A percentile compares a stretch with the other conserved stretches of the same genome.
phyloP scores from a whole-genome alignment of 352 stramenopile genomes.

The Phytophthora tubulina region DNA sequence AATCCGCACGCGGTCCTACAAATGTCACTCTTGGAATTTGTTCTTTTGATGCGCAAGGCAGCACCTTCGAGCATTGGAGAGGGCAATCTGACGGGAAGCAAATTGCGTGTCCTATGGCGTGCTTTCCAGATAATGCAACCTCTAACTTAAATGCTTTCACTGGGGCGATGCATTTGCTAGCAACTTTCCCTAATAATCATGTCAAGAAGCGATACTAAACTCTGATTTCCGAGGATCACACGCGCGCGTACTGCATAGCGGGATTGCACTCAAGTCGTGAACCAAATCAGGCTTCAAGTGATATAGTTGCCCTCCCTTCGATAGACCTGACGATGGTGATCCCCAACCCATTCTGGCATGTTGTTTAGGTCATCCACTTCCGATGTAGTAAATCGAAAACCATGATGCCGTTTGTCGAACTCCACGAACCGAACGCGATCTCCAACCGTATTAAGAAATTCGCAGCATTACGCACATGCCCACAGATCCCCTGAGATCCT shows the following conservation, averaged over 20 bases:
- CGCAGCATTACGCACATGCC: too few relatives aligned
- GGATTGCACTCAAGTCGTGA: too few relatives aligned
- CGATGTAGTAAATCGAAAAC: too few relatives aligned
- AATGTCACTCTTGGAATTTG: slow-evolving; percentile 14
- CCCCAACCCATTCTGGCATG: too few relatives aligned
- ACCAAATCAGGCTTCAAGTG: too few relatives aligned
- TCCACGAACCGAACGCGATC: too few relatives aligned
- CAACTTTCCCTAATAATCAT: slow-evolving; percentile 21
- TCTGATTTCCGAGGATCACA: background rate
- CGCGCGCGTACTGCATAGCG: background rate
- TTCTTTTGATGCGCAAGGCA: background rate
- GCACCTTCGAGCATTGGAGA: background rate
- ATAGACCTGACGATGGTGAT: too few relatives aligned
- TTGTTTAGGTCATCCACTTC: too few relatives aligned
- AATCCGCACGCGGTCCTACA: slow-evolving; percentile 3
- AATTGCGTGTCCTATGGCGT: slow-evolving; percentile 7
- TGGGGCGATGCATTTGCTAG: slow-evolving; percentile 12
- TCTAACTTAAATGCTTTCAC: background rate
- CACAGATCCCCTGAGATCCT: too few relatives aligned
- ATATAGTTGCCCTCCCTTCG: too few relatives aligned
- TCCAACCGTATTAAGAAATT: too few relatives aligned
- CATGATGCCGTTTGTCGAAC: too few relatives aligned
- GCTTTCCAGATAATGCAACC: slow-evolving; percentile 2
- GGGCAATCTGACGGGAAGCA: slow-evolving; percentile 12
- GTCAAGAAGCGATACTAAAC: slow-evolving; percentile 18